These are phyloP conservation scores for Fusarium oxysporum DNA, from an alignment of 2,329 filamentous ascomycete genomes.

Conservation along the genomic window DNA sequence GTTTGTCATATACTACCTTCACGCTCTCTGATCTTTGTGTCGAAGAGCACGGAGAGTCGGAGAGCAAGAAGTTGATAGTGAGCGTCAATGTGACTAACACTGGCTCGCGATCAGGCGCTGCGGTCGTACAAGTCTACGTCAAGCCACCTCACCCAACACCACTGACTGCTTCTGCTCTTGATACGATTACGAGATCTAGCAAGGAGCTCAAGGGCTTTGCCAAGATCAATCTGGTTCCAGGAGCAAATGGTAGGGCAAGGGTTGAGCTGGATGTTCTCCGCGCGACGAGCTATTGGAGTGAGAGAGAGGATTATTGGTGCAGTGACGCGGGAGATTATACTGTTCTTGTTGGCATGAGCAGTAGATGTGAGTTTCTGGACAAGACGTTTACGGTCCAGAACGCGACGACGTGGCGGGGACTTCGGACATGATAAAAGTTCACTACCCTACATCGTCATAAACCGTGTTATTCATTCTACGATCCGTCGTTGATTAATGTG, in stretches of 20 bases:
- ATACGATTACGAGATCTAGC: not conserved
- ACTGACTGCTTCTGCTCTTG: not conserved
- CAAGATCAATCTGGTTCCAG: not conserved
- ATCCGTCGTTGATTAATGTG: no score
- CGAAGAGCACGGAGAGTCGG: fast-evolving
- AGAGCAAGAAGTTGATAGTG: not conserved
- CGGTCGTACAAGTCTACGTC: not conserved
- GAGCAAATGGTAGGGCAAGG: fast-evolving
- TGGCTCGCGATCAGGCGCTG: not conserved
- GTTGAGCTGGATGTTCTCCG: not conserved
- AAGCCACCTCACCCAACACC: not conserved
- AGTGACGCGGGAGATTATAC: not conserved
- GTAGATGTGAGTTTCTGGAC: not conserved
- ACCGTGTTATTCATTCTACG: no score
- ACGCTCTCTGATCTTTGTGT: not conserved
- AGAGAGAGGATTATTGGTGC: not conserved
- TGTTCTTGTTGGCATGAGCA: not conserved
- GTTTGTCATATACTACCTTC: not conserved
- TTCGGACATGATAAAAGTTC: not conserved
- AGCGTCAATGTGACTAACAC: not conserved
- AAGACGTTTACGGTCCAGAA: not conserved
- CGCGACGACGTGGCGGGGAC: not conserved
- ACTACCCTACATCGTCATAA: not conserved
- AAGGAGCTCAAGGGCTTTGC: constrained; percentile 2
- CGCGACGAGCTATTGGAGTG: not conserved